Conservation (phyloP, 495 filamentous ascomycete genomes). For the Beverwykella pulmonaria region DNA sequence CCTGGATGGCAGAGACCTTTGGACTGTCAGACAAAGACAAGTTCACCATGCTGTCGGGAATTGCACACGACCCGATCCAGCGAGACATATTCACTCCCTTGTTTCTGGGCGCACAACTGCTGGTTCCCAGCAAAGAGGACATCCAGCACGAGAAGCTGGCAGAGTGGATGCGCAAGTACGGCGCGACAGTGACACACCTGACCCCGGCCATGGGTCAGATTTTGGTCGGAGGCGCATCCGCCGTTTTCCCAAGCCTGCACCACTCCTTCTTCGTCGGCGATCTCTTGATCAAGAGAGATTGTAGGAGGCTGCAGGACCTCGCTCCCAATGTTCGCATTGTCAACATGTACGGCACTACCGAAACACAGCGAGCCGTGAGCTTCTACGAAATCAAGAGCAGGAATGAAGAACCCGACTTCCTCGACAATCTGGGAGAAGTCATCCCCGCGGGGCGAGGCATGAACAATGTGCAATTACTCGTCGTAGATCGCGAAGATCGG, state of each 20-base stretch:
- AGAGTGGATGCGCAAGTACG: slow-evolving; percentile 84
- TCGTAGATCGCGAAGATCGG: slow-evolving; percentile 79
- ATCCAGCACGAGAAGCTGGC: slow-evolving; percentile 88
- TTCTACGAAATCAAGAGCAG: slow-evolving; percentile 83
- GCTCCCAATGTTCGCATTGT: slow-evolving; percentile 79
- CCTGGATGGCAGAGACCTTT: slow-evolving; percentile 90
- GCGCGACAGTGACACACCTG: slow-evolving; percentile 83
- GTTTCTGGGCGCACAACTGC: slow-evolving; percentile 79
- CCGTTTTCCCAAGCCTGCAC: slow-evolving; percentile 74
- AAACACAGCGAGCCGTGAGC: slow-evolving; percentile 83
- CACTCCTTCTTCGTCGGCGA: slow-evolving; percentile 94
- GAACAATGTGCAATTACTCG: slow-evolving; percentile 88
- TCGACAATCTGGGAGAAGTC: slow-evolving; percentile 74
- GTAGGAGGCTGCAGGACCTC: slow-evolving; percentile 72
- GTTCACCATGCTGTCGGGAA: slow-evolving; percentile 74
- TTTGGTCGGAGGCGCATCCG: slow-evolving; percentile 76
- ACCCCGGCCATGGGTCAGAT: slow-evolving; percentile 98
- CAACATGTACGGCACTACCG: slow-evolving; percentile 92
- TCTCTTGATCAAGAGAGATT: slow-evolving; percentile 84
- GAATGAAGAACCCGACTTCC: slow-evolving; percentile 64
- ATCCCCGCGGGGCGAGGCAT: slow-evolving; percentile 90
- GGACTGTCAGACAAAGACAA: slow-evolving; percentile 70
- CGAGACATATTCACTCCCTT: slow-evolving; percentile 93
- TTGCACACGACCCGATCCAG: slow-evolving; percentile 84
- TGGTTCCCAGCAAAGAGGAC: slow-evolving; percentile 81